These are phyloP conservation scores for Gamsiella multidivaricata DNA, from an alignment of 192 early-diverging fungal species.

Conservation along the genomic window DNA sequence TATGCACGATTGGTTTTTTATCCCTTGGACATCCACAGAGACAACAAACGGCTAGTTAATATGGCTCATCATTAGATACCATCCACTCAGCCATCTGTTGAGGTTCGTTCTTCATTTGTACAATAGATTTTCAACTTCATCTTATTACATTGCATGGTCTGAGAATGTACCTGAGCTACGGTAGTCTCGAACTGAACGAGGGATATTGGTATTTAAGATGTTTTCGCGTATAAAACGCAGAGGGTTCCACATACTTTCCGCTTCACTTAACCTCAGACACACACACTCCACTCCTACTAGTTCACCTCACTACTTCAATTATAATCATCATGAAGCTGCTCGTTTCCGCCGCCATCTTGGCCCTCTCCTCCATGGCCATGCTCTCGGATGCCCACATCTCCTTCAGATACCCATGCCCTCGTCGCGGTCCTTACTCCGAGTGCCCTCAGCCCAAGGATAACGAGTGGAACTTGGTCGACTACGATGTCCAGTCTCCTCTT, in stretches of 20 bases:
- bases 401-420: constrained; percentile 52
- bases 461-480: constrained; percentile 42
- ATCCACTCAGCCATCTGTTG: too few species aligned
- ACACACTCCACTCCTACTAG: not conserved
- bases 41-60: not conserved
- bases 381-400: constrained; percentile 47
- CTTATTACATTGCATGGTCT: too few species aligned
- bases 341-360: constrained; percentile 13
- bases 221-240: too few species aligned
- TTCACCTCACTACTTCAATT: not conserved
- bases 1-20: not conserved
- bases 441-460: constrained; percentile 36
- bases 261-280: not conserved
- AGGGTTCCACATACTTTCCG: too few species aligned
- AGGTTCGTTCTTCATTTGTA: too few species aligned
- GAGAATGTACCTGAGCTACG: too few species aligned
- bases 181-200: too few species aligned
- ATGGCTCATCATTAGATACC: too few species aligned
- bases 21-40: not conserved
- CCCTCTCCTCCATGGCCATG: constrained; percentile 30
- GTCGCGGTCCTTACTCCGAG: constrained; percentile 35
- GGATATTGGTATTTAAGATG: too few species aligned
- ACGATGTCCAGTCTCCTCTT: constrained; percentile 43
- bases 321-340: constrained; percentile 22
- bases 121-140: too few species aligned